Base-by-base conservation (phyloP, 306 rosid genomes). In the Sicyos edulis region DNA sequence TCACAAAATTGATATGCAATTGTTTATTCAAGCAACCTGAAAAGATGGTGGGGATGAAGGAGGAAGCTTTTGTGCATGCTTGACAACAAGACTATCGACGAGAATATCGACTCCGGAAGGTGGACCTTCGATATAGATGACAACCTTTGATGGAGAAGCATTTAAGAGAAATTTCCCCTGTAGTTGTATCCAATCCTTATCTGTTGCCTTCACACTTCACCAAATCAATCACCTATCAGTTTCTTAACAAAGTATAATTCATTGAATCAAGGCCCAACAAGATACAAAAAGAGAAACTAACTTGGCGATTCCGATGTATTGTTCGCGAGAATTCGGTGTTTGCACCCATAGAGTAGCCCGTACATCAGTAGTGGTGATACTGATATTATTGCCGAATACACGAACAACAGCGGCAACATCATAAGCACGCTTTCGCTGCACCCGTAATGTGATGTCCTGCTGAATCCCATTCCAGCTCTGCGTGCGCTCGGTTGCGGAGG, bases 391-490 rank as follows among this genome's bases (percentile, higher is more conserved):
- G 34, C 98, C 95, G 73, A 77, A 87, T 83, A 91, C 86, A 52
- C 89, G 87, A 78, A 87, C 95, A 71, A 91, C 67, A 44, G 89
- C 91, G 54, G 91, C 80, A 66, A 83, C 87, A 64, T 88, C 92
- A 60, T 90, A 90, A 19, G 85, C 97, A 56, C 88, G 88, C 83
- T 93, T 93, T 60, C 97, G 86, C 80, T 87, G 89, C 78, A 93
- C 89, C 82, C 87, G 79, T 81, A 79, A 90, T 6, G 95, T 93
- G 80, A 93, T 87, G 73, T 93, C 98, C 76, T 87, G 98, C 83
- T 93, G 97, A 78, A 93, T 87, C 20, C 96, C 98, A 42, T 87
- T 90, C 98, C 96, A 90, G 83, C 75, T 90, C 79, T 88, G 96
- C 0, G 89, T 86, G 49, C 96, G 92, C 75, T 87, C 92, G 5